A percentile compares a stretch with the other conserved stretches of the same genome.
These are phyloP conservation scores for Lentinula boryana DNA, from an alignment of 768 basidiomycete species.

Conservation along the genomic window DNA sequence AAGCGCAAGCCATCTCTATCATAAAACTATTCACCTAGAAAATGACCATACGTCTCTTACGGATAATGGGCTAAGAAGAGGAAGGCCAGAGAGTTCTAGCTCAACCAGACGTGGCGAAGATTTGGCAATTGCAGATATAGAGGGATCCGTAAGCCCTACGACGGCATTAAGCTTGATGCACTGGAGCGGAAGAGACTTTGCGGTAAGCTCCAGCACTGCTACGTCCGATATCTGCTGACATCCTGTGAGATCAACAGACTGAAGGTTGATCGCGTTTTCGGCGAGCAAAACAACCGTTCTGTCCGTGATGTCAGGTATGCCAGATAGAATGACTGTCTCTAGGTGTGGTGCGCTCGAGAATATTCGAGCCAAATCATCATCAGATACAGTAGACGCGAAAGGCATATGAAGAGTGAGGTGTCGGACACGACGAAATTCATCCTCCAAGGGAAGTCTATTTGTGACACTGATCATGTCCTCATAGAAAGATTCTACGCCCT, in stretches of 20 bases:
- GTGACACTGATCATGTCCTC: constrained; percentile 50
- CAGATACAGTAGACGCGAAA: constrained; percentile 22
- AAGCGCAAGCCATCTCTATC: constrained; percentile 1
- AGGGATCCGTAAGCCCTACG: constrained; percentile 50
- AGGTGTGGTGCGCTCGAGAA: constrained; percentile 59
- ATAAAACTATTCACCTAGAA: constrained; percentile 40
- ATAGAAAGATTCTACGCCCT: constrained; percentile 26
- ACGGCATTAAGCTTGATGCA: constrained; percentile 72
- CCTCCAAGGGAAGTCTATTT: constrained; percentile 54
- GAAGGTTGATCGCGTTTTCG: constrained; percentile 54
- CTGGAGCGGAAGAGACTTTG: constrained; percentile 60
- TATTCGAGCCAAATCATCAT: constrained; percentile 54
- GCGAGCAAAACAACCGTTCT: constrained; percentile 61
- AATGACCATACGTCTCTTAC: constrained; percentile 80
- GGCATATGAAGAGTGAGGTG: constrained; percentile 50
- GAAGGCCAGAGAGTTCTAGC: constrained; percentile 70
- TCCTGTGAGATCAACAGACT: constrained; percentile 70
- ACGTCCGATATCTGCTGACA: constrained; percentile 75
- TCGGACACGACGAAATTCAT: constrained; percentile 53
- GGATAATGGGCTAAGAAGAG: constrained; percentile 59
- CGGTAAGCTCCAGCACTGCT: constrained; percentile 68
- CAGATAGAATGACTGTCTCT: constrained; percentile 62
- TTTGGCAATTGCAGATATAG: constrained; percentile 65
- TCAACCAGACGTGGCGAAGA: constrained; percentile 75
- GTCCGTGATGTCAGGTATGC: constrained; percentile 65